Percentiles rank a stretch among this genome's conserved stretches.
phyloP scores from a whole-genome alignment of 768 basidiomycete species.

The Clavulina sp. region DNA sequence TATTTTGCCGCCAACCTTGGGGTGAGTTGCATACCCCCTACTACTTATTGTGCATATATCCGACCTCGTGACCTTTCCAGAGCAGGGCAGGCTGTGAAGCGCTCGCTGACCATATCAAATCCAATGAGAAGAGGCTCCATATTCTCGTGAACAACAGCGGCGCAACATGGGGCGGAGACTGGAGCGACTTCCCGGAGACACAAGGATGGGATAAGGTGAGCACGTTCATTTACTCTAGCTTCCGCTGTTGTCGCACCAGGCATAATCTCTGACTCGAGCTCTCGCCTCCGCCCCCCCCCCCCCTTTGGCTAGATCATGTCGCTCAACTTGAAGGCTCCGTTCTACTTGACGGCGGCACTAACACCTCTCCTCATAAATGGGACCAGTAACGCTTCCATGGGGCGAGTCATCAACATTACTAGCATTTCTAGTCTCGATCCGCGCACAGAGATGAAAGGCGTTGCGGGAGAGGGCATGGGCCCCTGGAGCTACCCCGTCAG shows the following conservation, averaged over 20 bases:
- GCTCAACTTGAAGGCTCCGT: neutral
- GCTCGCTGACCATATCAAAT: constrained; percentile 48
- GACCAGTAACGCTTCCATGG: constrained; percentile 44
- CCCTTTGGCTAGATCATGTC: too few species aligned
- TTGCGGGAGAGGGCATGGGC: constrained; percentile 41
- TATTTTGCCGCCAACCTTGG: constrained; percentile 61
- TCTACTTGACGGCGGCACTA: constrained; percentile 18
- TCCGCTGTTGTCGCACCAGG: constrained; percentile 50
- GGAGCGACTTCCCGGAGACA: constrained; percentile 53
- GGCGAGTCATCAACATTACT: constrained; percentile 68
- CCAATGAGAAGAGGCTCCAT: constrained; percentile 54
- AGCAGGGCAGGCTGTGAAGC: constrained; percentile 64
- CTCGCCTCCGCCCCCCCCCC: too few species aligned
- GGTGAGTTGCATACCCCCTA: constrained; percentile 26
- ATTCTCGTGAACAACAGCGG: constrained; percentile 77
- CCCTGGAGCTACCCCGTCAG: constrained; percentile 28
- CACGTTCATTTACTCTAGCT: constrained; percentile 67
- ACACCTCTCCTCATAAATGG: constrained; percentile 49
- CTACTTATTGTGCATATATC: neutral
- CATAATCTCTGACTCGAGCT: too few species aligned
- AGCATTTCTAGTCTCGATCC: constrained; percentile 46
- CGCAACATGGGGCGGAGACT: constrained; percentile 59
- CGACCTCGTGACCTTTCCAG: constrained; percentile 20
- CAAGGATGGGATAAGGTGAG: constrained; percentile 77
- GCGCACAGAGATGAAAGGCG: constrained; percentile 25